A percentile compares a stretch with the other conserved stretches of the same genome.
phyloP scores from a whole-genome alignment of 257 asterid species.

The Coffea eugenioides region DNA sequence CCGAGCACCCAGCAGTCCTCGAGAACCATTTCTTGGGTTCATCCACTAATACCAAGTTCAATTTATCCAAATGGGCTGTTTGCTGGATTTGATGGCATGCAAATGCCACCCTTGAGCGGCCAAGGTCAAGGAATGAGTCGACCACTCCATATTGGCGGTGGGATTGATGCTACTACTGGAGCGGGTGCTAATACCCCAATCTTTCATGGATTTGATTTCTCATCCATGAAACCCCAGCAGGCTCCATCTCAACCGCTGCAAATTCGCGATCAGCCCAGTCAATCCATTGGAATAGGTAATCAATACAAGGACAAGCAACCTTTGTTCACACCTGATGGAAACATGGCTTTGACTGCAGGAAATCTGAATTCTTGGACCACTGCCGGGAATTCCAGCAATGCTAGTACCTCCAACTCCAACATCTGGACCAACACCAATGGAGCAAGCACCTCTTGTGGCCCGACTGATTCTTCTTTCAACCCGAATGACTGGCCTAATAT shows the following conservation, averaged over 20 bases:
- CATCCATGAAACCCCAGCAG: slow-evolving; percentile 12
- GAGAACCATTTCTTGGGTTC: slow-evolving; percentile 3
- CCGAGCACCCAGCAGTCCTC: background rate
- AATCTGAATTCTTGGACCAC: slow-evolving; percentile 47
- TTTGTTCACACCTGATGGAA: slow-evolving; percentile 23
- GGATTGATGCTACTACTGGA: background rate
- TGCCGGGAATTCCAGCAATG: slow-evolving; percentile 24
- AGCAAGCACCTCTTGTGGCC: slow-evolving; percentile 4
- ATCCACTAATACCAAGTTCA: slow-evolving; percentile 4
- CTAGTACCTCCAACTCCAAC: slow-evolving; percentile 4
- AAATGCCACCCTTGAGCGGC: slow-evolving; percentile 16
- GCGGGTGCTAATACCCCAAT: background rate
- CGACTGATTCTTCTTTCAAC: slow-evolving; percentile 36
- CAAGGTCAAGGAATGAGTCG: slow-evolving; percentile 21
- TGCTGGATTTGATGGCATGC: slow-evolving; percentile 23
- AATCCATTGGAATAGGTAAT: slow-evolving; percentile 5
- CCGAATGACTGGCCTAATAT: slow-evolving; percentile 40
- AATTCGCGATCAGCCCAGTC: slow-evolving; percentile 6
- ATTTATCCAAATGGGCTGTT: slow-evolving; percentile 25
- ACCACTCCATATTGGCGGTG: slow-evolving; percentile 12
- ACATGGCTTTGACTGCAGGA: slow-evolving; percentile 22
- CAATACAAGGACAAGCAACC: slow-evolving; percentile 16
- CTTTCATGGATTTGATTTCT: slow-evolving; percentile 11
- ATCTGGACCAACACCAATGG: slow-evolving; percentile 27
- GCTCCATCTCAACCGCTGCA: slow-evolving; percentile 13